These are phyloP conservation scores for Penicillium olsonii DNA, from an alignment of 2,329 filamentous ascomycete species.

Conservation along the genomic window DNA sequence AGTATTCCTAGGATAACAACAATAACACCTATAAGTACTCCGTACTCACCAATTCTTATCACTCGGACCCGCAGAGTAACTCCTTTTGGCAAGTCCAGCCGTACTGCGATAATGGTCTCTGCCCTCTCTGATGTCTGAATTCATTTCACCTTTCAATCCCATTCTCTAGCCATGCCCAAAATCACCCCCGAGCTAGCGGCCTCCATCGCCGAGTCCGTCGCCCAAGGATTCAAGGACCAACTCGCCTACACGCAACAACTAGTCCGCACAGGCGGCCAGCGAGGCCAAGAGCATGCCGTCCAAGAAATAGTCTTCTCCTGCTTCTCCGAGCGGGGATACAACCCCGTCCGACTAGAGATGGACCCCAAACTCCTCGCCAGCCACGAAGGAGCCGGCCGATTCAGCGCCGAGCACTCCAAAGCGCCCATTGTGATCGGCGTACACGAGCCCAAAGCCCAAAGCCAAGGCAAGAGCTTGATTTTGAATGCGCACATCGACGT, in stretches of 20 bases:
- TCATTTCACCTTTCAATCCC: too few species aligned
- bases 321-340: neutral
- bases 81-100: neutral
- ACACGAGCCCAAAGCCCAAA: neutral
- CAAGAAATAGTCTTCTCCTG: neutral
- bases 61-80: neutral
- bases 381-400: neutral
- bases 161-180: neutral
- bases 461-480: neutral
- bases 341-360: neutral
- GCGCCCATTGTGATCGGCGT: neutral
- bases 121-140: neutral
- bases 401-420: neutral
- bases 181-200: neutral
- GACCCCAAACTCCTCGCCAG: neutral
- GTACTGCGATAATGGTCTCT: neutral
- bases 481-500: neutral
- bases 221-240: neutral
- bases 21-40: too few species aligned
- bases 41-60: neutral
- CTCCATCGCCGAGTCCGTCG: neutral
- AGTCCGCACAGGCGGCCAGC: neutral
- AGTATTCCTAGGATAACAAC: too few species aligned
- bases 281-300: neutral
- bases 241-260: neutral